These are phyloP conservation scores for Talaromyces wortmannii DNA, from an alignment of 495 filamentous ascomycete species.

Conservation along the genomic window DNA sequence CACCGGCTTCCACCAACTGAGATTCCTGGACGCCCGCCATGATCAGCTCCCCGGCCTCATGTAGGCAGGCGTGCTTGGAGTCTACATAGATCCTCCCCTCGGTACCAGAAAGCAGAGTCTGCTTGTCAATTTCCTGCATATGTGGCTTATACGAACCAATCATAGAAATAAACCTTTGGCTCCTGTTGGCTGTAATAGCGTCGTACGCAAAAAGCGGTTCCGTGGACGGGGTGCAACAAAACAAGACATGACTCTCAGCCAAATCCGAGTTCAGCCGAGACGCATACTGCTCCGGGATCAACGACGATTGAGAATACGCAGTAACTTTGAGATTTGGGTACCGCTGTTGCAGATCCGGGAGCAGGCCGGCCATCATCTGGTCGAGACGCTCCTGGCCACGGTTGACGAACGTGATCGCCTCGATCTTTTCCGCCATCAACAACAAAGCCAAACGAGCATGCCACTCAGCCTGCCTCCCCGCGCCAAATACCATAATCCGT, in stretches of 20 bases:
- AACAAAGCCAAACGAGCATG: conserved; percentile 78
- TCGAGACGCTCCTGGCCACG: conserved; percentile 48
- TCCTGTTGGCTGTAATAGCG: conserved; percentile 52
- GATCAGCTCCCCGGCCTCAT: conserved; percentile 86
- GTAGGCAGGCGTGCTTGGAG: conserved; percentile 67
- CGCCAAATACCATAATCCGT: conserved; percentile 74
- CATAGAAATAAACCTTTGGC: conserved; percentile 67
- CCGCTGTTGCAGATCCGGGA: conserved; percentile 14
- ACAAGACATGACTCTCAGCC: conserved; percentile 59
- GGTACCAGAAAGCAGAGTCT: conserved; percentile 62
- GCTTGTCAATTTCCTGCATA: conserved; percentile 80
- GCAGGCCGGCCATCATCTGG: conserved; percentile 18
- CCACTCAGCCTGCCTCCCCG: conserved; percentile 89
- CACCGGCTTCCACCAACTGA: conserved; percentile 79
- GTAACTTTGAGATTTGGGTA: conserved; percentile 19
- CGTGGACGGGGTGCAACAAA: conserved; percentile 64
- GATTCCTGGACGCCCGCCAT: conserved; percentile 57
- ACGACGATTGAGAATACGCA: conserved; percentile 20
- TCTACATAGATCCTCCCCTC: conserved; percentile 79
- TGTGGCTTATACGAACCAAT: conserved; percentile 79
- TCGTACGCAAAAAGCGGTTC: conserved; percentile 54
- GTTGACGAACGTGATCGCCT: conserved; percentile 70
- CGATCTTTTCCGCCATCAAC: conserved; percentile 48
- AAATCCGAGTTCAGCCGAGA: conserved; percentile 17
- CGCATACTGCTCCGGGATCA: conserved; percentile 14